Evolutionary conservation across 768 basidiomycete species (phyloP), one percentile per base, ranked within the genome.

Genomic region (Favolaschia claudopus): DNA sequence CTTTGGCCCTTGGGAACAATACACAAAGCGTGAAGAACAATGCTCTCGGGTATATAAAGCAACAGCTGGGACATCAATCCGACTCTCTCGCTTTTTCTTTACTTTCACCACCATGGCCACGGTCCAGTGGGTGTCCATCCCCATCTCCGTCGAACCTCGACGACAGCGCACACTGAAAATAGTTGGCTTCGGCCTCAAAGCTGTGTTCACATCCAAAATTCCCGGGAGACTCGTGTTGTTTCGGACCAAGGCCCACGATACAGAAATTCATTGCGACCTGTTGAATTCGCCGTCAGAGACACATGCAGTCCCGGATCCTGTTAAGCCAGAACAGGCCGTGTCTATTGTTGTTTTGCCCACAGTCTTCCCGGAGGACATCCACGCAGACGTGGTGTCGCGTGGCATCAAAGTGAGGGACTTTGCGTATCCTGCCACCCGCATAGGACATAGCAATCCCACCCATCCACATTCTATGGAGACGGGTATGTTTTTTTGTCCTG

Each of bases 321-420:
- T 1, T 27, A 32, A 39, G 6, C 52, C 57, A 3, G 34, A 33
- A 3, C 14, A 48, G 14, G 48, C 45, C 17, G 44, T 52, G 27
- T 37, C 49, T 5, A n/a, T 0, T 38, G 15, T 7, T 14, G 5
- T 40, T 14, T 17, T 38, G 33, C 37, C 55, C 5, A 48, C 61
- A 5, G 31, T 29, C 9, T 49, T 14, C 7, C 20, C 38, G 2
- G 57, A 63, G 49, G 58, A 64, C 1, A n/a, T 39, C 22, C 62
- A 64, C 7, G 25, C 15, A 20, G n/a, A 46, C 14, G n/a, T 60
- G 5, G 58, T 56, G 2, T 29, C 46, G 9, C 9, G 4, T 5
- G 62, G 58, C 5, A 60, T 64, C 58, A 60, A 56, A 47, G 62
- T 64, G 37, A 48, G 58, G 39, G 62, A 64, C 44, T 64, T 64